Conservation (phyloP, 371 early-diverging fungal species). For the Chytridium lagenaria region DNA sequence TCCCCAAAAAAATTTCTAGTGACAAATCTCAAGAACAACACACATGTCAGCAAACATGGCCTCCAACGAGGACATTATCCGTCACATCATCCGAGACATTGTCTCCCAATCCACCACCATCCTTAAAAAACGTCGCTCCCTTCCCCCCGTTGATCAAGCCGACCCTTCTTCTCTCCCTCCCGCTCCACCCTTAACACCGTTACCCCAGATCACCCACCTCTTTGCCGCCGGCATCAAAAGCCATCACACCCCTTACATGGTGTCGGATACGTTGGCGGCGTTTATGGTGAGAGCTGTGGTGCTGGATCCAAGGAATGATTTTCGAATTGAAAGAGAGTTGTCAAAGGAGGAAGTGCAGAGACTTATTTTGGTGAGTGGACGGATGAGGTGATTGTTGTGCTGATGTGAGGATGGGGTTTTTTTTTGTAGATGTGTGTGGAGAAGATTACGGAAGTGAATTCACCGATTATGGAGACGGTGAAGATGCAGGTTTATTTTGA, state of each 20-base stretch:
- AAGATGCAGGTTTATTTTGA: conserved; percentile 67
- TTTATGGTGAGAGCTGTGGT: conserved; percentile 61
- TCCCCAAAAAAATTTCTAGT: background rate
- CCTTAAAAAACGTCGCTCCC: conserved; percentile 40
- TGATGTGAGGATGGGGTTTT: background rate
- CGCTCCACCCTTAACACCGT: conserved; percentile 21
- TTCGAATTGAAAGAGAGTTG: conserved; percentile 57
- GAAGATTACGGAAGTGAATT: conserved; percentile 42
- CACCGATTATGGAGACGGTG: conserved; percentile 53
- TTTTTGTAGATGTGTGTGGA: conserved; percentile 49
- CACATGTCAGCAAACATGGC: background rate
- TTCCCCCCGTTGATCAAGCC: background rate
- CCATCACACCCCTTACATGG: conserved; percentile 32
- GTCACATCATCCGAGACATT: conserved; percentile 58
- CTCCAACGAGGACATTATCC: conserved; percentile 52
- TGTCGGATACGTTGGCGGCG: conserved; percentile 63
- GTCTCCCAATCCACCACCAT: conserved; percentile 42
- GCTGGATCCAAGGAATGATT: conserved; percentile 55
- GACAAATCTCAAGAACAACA: background rate
- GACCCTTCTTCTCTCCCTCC: conserved; percentile 7
- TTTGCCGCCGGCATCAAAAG: conserved; percentile 41
- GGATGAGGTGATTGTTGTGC: background rate
- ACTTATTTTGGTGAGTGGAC: conserved; percentile 47
- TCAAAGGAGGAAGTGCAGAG: conserved; percentile 56
- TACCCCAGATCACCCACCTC: conserved; percentile 34